Conservation (phyloP, 805 yeast genomes). For the Tetrapisispora phaffii region DNA sequence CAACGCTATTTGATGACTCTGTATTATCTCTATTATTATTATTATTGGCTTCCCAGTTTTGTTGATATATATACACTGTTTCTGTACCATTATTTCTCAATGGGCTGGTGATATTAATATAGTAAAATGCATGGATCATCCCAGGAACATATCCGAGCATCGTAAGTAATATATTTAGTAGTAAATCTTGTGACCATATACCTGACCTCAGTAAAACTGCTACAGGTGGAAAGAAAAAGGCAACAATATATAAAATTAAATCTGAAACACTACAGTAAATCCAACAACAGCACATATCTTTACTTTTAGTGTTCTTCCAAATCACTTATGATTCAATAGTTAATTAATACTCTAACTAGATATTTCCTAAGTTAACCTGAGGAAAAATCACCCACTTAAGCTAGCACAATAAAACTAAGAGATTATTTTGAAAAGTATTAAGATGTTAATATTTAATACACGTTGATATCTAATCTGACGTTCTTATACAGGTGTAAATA, state of each 20-base stretch:
- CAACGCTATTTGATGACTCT: neutral
- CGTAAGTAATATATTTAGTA: slow-evolving; percentile 56
- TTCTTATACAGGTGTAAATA: too few relatives aligned
- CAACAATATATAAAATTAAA: slow-evolving; percentile 46
- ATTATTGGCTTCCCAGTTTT: slow-evolving; percentile 25
- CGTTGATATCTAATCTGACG: too few relatives aligned
- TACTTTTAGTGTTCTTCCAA: too few relatives aligned
- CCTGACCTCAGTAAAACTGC: slow-evolving; percentile 65
- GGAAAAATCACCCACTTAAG: too few relatives aligned
- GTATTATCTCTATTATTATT: neutral
- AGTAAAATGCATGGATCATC: slow-evolving; percentile 50
- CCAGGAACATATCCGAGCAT: slow-evolving; percentile 72
- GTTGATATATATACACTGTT: slow-evolving; percentile 21
- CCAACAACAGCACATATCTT: slow-evolving; percentile 10
- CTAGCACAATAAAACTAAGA: too few relatives aligned
- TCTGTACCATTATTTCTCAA: slow-evolving; percentile 17
- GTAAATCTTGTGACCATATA: slow-evolving; percentile 42
- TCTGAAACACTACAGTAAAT: slow-evolving; percentile 34
- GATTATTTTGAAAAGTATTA: too few relatives aligned
- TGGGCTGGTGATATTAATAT: slow-evolving; percentile 32
- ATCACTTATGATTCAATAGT: too few relatives aligned
- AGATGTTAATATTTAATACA: too few relatives aligned
- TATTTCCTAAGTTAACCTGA: too few relatives aligned
- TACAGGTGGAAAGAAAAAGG: slow-evolving; percentile 63
- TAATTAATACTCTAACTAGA: too few relatives aligned